Evolutionary conservation across 441 rosid genomes (phyloP).

Genomic region (Adansonia madagascariensis): DNA sequence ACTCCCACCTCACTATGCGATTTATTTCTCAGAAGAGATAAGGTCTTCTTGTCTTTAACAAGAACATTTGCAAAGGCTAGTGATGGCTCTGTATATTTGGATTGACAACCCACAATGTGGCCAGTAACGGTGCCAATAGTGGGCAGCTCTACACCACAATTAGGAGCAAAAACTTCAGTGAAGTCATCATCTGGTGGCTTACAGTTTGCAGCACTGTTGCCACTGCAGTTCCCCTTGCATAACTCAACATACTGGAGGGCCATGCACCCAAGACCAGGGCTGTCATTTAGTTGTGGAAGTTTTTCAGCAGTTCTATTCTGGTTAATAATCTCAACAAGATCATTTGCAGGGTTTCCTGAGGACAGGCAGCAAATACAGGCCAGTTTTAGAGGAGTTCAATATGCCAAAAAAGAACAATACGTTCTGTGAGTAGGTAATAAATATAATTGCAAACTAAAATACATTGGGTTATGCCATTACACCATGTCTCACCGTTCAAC

Average conservation of each 20-base stretch:
- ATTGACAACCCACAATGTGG: conserved; percentile 70
- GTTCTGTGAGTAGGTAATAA: not conserved
- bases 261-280: conserved; percentile 94
- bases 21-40: conserved; percentile 61
- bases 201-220: conserved; percentile 56
- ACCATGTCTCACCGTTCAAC: conserved; percentile 1
- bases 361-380: conserved; percentile 16
- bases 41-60: conserved; percentile 50
- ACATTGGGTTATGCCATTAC: not conserved
- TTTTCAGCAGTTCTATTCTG: conserved; percentile 63
- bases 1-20: conserved; percentile 72
- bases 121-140: conserved; percentile 74
- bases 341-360: conserved; percentile 79
- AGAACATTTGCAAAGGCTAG: conserved; percentile 65
- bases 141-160: conserved; percentile 83
- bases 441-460: conserved; percentile 8
- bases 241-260: conserved; percentile 72
- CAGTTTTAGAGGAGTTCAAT: not conserved
- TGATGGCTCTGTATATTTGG: conserved; percentile 58
- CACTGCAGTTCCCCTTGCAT: conserved; percentile 75
- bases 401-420: not conserved
- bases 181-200: conserved; percentile 73
- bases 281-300: conserved; percentile 56
- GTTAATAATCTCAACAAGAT: conserved; percentile 73
- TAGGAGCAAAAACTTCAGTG: conserved; percentile 79